A percentile compares a stretch with the other conserved stretches of the same genome.
Conservation (phyloP, 2,329 filamentous ascomycete genomes). For the Phialophora macrospora region DNA sequence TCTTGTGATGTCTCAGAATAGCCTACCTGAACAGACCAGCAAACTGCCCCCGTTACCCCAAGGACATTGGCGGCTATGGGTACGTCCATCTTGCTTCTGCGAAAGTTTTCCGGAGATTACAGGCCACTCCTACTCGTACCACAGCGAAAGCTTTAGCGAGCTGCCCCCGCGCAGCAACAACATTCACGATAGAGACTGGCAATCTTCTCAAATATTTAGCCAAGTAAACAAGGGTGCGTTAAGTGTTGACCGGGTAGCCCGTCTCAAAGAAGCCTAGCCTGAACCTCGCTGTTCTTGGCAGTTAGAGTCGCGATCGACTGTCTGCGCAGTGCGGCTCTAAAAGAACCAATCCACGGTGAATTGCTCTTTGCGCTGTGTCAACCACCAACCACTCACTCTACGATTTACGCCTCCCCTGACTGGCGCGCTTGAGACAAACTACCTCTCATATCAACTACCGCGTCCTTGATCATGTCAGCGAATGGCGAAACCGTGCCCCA, state of each 20-base stretch:
- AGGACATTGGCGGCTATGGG: slow-evolving; percentile 63
- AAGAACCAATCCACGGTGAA: neutral
- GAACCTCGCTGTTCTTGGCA: neutral
- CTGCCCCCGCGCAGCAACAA: neutral
- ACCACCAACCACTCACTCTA: neutral
- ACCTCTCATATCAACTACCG: neutral
- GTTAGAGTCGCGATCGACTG: neutral
- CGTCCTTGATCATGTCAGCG: slow-evolving; percentile 35
- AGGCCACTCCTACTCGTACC: neutral
- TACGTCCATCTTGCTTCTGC: slow-evolving; percentile 54
- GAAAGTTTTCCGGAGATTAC: neutral
- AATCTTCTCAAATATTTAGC: neutral
- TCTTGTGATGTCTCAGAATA: neutral
- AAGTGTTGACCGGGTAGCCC: neutral
- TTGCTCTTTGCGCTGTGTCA: neutral
- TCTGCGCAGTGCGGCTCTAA: neutral
- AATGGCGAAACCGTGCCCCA: slow-evolving; percentile 36
- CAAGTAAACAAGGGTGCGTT: too few species aligned
- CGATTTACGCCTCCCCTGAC: neutral
- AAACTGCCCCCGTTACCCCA: slow-evolving; percentile 65
- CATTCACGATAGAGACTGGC: neutral
- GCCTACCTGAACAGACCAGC: slow-evolving; percentile 68
- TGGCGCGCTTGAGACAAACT: neutral
- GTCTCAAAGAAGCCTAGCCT: neutral
- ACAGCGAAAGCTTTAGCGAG: neutral